A percentile compares a stretch with the other conserved stretches of the same genome.
Evolutionary conservation across 345 rosid genomes (phyloP).

Genomic region (Draba incana): DNA sequence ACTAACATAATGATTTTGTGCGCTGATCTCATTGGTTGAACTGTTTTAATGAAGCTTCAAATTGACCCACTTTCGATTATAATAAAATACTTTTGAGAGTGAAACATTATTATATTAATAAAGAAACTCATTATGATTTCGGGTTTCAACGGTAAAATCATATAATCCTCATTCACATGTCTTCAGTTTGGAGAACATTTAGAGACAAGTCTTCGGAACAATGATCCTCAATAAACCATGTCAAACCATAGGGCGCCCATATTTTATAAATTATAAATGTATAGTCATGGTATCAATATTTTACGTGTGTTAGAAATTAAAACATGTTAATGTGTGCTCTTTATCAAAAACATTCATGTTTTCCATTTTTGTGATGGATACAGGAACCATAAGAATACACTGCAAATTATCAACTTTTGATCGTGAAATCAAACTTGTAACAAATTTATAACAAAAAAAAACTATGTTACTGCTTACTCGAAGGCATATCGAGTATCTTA

Average conservation of each 20-base stretch:
- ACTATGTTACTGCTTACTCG: not conserved
- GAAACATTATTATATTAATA: conserved; percentile 17
- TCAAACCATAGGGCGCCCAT: conserved; percentile 42
- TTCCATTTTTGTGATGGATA: not conserved
- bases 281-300: not conserved
- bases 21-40: conserved; percentile 28
- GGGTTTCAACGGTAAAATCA: conserved; percentile 43
- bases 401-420: not conserved
- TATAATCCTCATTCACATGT: conserved; percentile 43
- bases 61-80: conserved; percentile 38
- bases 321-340: too few relatives aligned
- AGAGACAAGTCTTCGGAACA: conserved; percentile 44
- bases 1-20: conserved; percentile 32
- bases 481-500: too few relatives aligned
- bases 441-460: not conserved
- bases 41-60: conserved; percentile 37
- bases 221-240: conserved; percentile 39
- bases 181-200: conserved; percentile 41
- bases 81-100: conserved; percentile 36
- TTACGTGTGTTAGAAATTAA: not conserved
- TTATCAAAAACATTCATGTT: too few relatives aligned
- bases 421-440: not conserved
- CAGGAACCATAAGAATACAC: not conserved
- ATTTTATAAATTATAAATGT: not conserved
- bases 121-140: conserved; percentile 35